These are phyloP conservation scores for Paxillus ammoniavirescens DNA, from an alignment of 768 basidiomycete genomes.

Conservation along the genomic window DNA sequence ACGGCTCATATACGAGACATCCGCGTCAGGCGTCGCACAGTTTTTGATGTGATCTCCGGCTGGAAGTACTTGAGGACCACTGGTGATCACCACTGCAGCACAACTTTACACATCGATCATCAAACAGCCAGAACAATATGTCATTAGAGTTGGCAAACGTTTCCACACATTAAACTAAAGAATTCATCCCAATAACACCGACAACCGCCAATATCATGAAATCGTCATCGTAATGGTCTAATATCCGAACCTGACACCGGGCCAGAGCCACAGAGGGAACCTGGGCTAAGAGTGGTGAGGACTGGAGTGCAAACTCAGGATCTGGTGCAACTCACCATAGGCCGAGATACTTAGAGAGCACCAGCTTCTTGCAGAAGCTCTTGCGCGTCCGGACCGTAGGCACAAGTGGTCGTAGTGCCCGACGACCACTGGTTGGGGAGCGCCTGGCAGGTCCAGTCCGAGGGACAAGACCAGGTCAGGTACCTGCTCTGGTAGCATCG, in stretches of 20 bases:
- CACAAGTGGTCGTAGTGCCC: slow-evolving; percentile 12
- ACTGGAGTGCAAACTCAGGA: background rate
- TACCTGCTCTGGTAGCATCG: slow-evolving; percentile 8
- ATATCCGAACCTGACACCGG: background rate
- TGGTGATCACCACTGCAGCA: background rate
- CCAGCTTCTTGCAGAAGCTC: slow-evolving; percentile 8
- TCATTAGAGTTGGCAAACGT: slow-evolving; percentile 5
- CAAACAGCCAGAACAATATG: slow-evolving; percentile 2
- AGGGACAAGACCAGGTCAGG: slow-evolving; percentile 2
- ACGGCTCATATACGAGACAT: too few relatives aligned
- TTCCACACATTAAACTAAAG: slow-evolving; percentile 1
- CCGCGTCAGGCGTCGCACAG: background rate
- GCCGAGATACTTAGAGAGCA: background rate
- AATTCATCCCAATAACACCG: slow-evolving; percentile 1
- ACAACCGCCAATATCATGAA: background rate
- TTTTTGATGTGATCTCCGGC: background rate
- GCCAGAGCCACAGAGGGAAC: background rate
- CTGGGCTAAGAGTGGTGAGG: background rate
- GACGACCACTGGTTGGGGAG: slow-evolving; percentile 10
- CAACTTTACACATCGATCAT: too few relatives aligned
- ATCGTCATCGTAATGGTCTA: background rate
- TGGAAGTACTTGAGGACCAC: too few relatives aligned
- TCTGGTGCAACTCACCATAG: background rate
- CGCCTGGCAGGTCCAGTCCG: slow-evolving; percentile 8
- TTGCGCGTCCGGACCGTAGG: slow-evolving; percentile 1